Evolutionary conservation across 2,329 filamentous ascomycete species (phyloP).

Genomic region (Fusarium floridanum): DNA sequence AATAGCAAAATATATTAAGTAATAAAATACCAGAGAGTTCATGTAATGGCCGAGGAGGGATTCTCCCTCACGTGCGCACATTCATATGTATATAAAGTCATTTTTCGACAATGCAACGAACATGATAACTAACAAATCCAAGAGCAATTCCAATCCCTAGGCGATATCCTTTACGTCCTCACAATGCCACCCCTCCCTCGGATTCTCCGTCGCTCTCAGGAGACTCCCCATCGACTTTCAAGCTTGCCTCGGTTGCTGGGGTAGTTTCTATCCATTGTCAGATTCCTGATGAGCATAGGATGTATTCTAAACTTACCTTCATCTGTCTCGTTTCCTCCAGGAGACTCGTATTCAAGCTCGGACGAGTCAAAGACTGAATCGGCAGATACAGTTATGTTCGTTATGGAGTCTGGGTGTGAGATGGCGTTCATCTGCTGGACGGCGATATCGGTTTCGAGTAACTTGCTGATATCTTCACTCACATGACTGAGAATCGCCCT

Average conservation of each 20-base stretch:
- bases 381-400: constrained; percentile 24
- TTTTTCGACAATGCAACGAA: too few relatives aligned
- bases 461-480: too few relatives aligned
- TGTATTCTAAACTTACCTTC: not conserved
- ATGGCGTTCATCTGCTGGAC: not conserved
- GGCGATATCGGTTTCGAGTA: constrained; percentile 17
- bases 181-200: constrained; percentile 24
- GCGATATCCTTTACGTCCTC: too few relatives aligned
- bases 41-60: too few relatives aligned
- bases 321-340: too few relatives aligned
- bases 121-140: too few relatives aligned
- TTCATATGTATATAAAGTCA: too few relatives aligned
- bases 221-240: not conserved
- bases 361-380: not conserved
- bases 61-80: too few relatives aligned
- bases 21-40: too few relatives aligned
- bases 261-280: not conserved
- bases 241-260: not conserved
- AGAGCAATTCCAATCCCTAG: too few relatives aligned
- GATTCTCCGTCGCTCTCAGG: constrained; percentile 17
- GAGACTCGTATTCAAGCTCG: constrained; percentile 7
- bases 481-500: not conserved
- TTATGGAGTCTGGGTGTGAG: constrained; percentile 31
- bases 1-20: too few relatives aligned
- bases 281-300: not conserved